Evolutionary conservation across 805 yeast species (phyloP).

Genomic region (Zygoascus flipseniorum): DNA sequence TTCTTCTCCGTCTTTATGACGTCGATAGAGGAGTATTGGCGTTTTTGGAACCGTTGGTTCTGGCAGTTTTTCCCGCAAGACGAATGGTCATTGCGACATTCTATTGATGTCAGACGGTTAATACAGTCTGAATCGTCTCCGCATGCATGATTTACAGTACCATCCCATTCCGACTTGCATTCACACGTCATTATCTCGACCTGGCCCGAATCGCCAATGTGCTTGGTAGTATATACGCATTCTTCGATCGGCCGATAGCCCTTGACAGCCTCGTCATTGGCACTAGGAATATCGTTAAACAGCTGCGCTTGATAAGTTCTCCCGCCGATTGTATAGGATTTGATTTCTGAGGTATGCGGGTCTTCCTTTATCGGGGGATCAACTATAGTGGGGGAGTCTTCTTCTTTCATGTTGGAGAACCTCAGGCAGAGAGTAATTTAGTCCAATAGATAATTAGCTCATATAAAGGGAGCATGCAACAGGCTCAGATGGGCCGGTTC

Average conservation of each 20-base stretch:
- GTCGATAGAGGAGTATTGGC: constrained; percentile 64
- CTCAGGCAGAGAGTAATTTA: background rate
- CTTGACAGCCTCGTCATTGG: constrained; percentile 58
- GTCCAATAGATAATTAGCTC: background rate
- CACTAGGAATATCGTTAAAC: constrained; percentile 34
- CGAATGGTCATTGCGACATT: constrained; percentile 66
- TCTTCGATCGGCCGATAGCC: constrained; percentile 49
- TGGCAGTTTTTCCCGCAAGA: constrained; percentile 70
- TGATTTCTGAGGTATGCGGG: background rate
- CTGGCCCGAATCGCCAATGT: constrained; percentile 63
- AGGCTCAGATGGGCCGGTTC: too few species aligned
- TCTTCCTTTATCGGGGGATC: background rate
- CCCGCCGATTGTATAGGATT: background rate
- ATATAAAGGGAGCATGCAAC: background rate
- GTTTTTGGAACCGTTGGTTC: constrained; percentile 81
- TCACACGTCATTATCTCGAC: constrained; percentile 88
- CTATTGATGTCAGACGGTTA: constrained; percentile 84
- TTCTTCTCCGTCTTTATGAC: constrained; percentile 77
- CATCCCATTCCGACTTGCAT: constrained; percentile 47
- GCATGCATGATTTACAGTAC: constrained; percentile 56
- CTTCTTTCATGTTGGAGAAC: background rate
- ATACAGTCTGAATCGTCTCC: constrained; percentile 83
- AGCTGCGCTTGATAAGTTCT: constrained; percentile 3
- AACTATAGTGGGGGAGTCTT: background rate
- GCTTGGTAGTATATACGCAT: constrained; percentile 55